A percentile compares a stretch with the other conserved stretches of the same genome.
These are phyloP conservation scores for Agarophyton chilense DNA, from an alignment of 23 red algal species.

Conservation along the genomic window DNA sequence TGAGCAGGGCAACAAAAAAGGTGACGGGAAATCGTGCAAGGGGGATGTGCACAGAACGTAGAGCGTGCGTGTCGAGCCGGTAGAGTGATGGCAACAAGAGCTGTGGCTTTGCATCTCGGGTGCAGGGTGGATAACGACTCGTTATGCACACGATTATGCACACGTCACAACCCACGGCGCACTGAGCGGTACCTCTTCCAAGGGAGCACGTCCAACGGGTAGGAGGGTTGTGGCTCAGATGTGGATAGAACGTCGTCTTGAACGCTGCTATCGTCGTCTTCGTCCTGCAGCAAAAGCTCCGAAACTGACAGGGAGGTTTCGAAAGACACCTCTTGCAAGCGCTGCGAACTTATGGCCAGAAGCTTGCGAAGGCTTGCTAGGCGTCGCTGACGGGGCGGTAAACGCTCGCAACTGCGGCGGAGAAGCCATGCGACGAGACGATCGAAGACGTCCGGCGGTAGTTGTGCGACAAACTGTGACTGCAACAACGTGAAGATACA, in stretches of 20 bases:
- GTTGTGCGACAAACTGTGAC: background rate
- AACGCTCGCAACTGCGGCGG: conserved; percentile 14
- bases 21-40: no score
- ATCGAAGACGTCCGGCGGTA: background rate
- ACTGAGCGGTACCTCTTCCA: background rate
- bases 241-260: background rate
- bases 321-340: conserved; percentile 35
- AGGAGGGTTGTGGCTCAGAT: background rate
- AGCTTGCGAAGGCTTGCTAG: conserved; percentile 6
- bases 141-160: background rate
- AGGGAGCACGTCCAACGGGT: background rate
- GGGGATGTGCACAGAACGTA: background rate
- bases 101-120: background rate
- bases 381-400: conserved; percentile 14
- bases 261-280: background rate
- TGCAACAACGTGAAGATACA: background rate
- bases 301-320: background rate
- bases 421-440: conserved; percentile 6
- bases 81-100: background rate
- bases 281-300: background rate
- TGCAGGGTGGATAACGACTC: background rate
- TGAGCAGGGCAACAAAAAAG: no score
- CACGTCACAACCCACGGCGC: background rate
- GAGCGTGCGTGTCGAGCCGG: background rate
- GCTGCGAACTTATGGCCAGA: conserved; percentile 28